phyloP scores from a whole-genome alignment of 352 stramenopile species.

The Pythium apleroticum region DNA sequence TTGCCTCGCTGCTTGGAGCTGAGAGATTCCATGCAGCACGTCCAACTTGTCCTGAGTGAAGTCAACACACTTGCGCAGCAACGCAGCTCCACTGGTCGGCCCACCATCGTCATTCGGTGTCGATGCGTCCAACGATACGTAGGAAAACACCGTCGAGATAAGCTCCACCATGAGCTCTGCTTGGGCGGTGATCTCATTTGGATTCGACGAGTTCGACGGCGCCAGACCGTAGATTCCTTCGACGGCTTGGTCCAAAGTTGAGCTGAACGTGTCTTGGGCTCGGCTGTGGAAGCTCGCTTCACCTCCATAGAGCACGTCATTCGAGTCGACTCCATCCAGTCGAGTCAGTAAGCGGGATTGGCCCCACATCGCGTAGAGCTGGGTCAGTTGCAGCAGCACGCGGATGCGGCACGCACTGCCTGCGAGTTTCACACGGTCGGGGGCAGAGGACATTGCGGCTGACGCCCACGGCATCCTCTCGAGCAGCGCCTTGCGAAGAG shows the following conservation, averaged over 20 bases:
- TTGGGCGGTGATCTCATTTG: slow-evolving; percentile 10
- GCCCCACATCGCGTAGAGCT: slow-evolving; percentile 66
- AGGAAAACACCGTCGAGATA: slow-evolving; percentile 7
- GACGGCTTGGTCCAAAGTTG: slow-evolving; percentile 57
- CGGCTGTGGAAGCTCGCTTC: slow-evolving; percentile 51
- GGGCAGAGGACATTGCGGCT: not conserved
- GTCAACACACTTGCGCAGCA: slow-evolving; percentile 25
- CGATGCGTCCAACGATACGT: slow-evolving; percentile 23
- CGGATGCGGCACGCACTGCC: slow-evolving; percentile 34
- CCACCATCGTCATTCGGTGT: not conserved
- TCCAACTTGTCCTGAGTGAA: slow-evolving; percentile 15
- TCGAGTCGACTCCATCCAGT: slow-evolving; percentile 68
- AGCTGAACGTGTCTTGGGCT: slow-evolving; percentile 48
- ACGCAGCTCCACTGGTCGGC: slow-evolving; percentile 11
- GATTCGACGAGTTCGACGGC: not conserved
- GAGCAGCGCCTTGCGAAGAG: slow-evolving; percentile 64
- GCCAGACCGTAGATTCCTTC: slow-evolving; percentile 22
- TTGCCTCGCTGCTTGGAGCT: slow-evolving; percentile 3
- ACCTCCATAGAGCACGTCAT: slow-evolving; percentile 82
- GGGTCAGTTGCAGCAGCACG: slow-evolving; percentile 40
- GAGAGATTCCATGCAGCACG: not conserved
- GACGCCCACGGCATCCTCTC: slow-evolving; percentile 45
- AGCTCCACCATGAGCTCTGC: slow-evolving; percentile 25
- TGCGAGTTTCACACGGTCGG: slow-evolving; percentile 16
- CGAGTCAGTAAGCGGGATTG: slow-evolving; percentile 40